These are phyloP conservation scores for Ormosia emarginata DNA, from an alignment of 306 rosid genomes.

Conservation along the genomic window DNA sequence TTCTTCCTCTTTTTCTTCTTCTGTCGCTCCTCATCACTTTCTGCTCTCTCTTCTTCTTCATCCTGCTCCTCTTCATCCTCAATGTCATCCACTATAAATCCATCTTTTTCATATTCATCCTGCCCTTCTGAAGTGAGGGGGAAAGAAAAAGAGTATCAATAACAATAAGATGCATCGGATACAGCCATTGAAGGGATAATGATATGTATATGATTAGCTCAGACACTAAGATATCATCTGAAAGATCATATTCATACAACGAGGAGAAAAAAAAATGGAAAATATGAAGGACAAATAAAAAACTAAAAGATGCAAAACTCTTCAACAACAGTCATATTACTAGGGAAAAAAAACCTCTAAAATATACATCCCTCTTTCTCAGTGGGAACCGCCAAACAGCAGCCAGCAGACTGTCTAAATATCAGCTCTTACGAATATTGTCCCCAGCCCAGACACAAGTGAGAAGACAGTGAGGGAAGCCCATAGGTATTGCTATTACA, in stretches of 20 bases:
- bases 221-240: not conserved
- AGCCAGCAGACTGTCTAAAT: not conserved
- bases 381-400: conserved; percentile 4
- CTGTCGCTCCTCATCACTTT: conserved; percentile 88
- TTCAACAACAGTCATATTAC: not conserved
- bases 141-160: not conserved
- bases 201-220: not conserved
- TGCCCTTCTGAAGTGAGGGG: conserved; percentile 60
- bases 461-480: not conserved
- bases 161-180: conserved; percentile 1
- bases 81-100: conserved; percentile 84
- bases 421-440: not conserved
- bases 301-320: not conserved
- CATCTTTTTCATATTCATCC: conserved; percentile 96
- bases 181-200: not conserved
- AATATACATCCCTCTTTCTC: not conserved
- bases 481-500: not conserved
- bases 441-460: not conserved
- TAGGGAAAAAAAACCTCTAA: not conserved
- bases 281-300: not conserved
- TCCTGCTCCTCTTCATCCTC: conserved; percentile 89
- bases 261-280: not conserved
- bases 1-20: conserved; percentile 94
- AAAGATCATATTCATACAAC: not conserved
- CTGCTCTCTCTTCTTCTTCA: conserved; percentile 75